phyloP scores from a whole-genome alignment of 2,329 filamentous ascomycete species.

The Pseudogymnoascus sp. region DNA sequence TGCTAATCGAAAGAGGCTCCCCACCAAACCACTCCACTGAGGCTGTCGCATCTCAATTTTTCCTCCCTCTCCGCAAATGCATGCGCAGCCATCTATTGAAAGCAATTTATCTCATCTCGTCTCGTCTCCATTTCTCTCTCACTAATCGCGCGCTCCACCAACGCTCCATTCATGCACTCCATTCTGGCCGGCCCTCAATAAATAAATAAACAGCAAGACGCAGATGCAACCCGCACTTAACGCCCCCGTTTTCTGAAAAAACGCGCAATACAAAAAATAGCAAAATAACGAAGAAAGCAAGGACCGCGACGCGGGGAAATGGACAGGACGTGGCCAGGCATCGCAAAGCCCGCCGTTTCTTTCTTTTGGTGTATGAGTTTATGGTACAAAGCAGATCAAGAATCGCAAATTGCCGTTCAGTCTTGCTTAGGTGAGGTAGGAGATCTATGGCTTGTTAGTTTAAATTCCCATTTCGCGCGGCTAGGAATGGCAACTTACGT shows the following conservation, averaged over 20 bases:
- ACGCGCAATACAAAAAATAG: neutral
- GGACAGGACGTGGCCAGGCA: neutral
- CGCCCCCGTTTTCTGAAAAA: slow-evolving; percentile 1
- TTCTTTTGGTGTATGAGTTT: neutral
- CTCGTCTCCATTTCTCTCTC: neutral
- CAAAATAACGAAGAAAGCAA: neutral
- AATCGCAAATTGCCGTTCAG: slow-evolving; percentile 18
- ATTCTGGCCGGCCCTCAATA: slow-evolving; percentile 6
- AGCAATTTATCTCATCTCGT: slow-evolving; percentile 6
- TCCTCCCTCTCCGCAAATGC: neutral
- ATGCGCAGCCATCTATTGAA: slow-evolving; percentile 2
- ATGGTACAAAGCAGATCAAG: slow-evolving; percentile 11
- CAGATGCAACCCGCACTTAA: slow-evolving; percentile 9
- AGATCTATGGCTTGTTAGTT: slow-evolving; percentile 24
- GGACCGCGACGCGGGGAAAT: slow-evolving; percentile 1
- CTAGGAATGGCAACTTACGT: neutral
- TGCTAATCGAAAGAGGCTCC: neutral
- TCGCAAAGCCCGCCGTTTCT: neutral
- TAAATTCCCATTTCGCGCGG: neutral
- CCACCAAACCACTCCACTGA: slow-evolving; percentile 10
- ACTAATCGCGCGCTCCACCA: slow-evolving; percentile 6
- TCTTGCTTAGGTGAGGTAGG: slow-evolving; percentile 35
- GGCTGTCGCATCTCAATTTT: slow-evolving; percentile 9
- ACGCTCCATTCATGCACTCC: slow-evolving; percentile 5
- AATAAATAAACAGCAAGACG: neutral